Conservation (phyloP, 2,329 filamentous ascomycete genomes). For the Trichoderma sp. region DNA sequence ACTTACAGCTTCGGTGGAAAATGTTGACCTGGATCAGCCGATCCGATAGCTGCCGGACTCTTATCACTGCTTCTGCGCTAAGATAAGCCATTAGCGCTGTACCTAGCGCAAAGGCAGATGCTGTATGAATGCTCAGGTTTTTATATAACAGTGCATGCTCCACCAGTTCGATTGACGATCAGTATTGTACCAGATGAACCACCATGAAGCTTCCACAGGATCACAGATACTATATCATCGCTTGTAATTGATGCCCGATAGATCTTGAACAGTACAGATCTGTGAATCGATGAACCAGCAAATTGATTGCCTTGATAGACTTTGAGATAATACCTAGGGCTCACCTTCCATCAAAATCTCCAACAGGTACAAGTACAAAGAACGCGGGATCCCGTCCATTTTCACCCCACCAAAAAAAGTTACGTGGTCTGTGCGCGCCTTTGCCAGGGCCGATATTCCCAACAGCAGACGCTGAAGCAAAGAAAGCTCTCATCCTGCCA, state of each 20-base stretch:
- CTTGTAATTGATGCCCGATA: neutral
- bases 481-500: conserved; percentile 35
- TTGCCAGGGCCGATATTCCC: conserved; percentile 38
- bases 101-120: neutral
- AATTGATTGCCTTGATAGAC: too few relatives aligned
- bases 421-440: conserved; percentile 35
- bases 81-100: conserved; percentile 19
- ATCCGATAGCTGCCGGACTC: neutral
- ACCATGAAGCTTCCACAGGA: neutral
- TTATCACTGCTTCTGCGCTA: conserved; percentile 14
- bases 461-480: conserved; percentile 38
- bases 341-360: too few relatives aligned
- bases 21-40: conserved; percentile 12
- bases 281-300: too few relatives aligned
- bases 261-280: neutral
- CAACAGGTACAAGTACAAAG: neutral
- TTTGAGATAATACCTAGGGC: too few relatives aligned
- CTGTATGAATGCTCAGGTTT: neutral
- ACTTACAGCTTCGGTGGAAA: conserved; percentile 7
- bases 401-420: conserved; percentile 38
- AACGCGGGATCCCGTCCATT: neutral
- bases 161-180: neutral
- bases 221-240: too few relatives aligned
- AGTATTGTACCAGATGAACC: neutral
- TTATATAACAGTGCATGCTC: conserved; percentile 4